Evolutionary conservation across 2,329 filamentous ascomycete genomes (phyloP).

Genomic region (Pleomassaria siparia): DNA sequence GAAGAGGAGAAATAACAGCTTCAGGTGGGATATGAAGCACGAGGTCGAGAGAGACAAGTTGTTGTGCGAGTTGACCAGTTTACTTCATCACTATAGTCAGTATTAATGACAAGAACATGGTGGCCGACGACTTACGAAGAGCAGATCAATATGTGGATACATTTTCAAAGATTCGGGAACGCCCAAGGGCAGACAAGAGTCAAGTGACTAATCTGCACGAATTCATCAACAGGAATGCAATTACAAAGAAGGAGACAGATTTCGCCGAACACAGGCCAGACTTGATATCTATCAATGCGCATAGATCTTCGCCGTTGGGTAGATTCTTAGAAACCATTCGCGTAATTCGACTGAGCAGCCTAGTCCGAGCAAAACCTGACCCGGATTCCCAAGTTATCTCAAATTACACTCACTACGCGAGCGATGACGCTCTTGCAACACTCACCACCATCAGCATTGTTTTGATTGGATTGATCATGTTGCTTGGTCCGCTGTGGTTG

Average conservation of each 20-base stretch:
- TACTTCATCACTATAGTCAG: slow-evolving; percentile 3
- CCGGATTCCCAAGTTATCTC: slow-evolving; percentile 7
- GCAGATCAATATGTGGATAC: slow-evolving; percentile 2
- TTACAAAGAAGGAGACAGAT: slow-evolving; percentile 8
- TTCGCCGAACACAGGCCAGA: slow-evolving; percentile 17
- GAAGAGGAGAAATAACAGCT: slow-evolving; percentile 19
- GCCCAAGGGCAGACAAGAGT: background rate
- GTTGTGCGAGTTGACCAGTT: slow-evolving; percentile 18
- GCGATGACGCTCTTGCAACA: slow-evolving; percentile 12
- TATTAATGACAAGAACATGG: background rate
- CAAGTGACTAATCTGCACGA: slow-evolving; percentile 2
- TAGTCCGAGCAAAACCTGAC: slow-evolving; percentile 13
- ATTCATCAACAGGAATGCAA: slow-evolving; percentile 6
- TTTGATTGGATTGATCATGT: slow-evolving; percentile 15
- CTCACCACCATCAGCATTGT: slow-evolving; percentile 19
- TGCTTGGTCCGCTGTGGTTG: slow-evolving; percentile 27
- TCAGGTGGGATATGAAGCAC: slow-evolving; percentile 16
- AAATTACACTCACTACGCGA: slow-evolving; percentile 12
- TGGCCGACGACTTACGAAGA: background rate
- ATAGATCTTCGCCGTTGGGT: slow-evolving; percentile 11
- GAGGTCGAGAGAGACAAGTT: slow-evolving; percentile 11
- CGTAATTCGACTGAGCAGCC: slow-evolving; percentile 5
- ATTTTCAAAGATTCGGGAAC: background rate
- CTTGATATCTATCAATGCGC: slow-evolving; percentile 20
- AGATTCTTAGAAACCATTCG: slow-evolving; percentile 12